Evolutionary conservation across 768 basidiomycete genomes (phyloP).

Genomic region (Flagelloscypha sp.): DNA sequence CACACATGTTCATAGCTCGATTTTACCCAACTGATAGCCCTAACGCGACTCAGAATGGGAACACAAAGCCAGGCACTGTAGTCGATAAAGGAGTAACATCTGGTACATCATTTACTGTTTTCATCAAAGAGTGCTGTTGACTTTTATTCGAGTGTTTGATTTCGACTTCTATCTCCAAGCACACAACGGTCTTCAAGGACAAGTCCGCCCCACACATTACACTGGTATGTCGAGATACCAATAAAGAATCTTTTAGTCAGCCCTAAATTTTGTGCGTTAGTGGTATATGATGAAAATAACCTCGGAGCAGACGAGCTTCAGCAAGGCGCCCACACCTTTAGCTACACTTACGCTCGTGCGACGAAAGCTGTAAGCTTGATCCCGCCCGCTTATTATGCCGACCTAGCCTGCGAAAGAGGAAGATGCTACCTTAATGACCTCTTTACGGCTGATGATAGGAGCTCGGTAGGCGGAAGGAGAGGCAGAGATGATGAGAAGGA

Average conservation of each 20-base stretch:
- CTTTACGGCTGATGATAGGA: conserved; percentile 52
- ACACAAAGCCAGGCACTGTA: conserved; percentile 73
- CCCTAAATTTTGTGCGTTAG: no score
- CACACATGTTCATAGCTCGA: conserved; percentile 42
- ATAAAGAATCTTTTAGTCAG: no score
- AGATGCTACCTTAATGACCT: conserved; percentile 71
- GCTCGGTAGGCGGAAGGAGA: no score
- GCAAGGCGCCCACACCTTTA: conserved; percentile 56
- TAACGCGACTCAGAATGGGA: conserved; percentile 57
- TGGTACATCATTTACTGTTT: conserved; percentile 16
- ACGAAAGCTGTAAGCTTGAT: conserved; percentile 79
- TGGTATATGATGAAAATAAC: conserved; percentile 69
- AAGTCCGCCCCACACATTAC: conserved; percentile 70
- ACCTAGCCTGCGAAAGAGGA: conserved; percentile 76
- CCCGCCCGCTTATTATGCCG: conserved; percentile 75
- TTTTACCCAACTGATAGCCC: conserved; percentile 48
- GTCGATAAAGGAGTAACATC: conserved; percentile 78
- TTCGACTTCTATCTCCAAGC: conserved; percentile 68
- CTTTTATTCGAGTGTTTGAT: conserved; percentile 36
- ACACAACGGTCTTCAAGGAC: conserved; percentile 66
- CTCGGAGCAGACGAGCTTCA: conserved; percentile 69
- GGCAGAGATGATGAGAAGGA: no score
- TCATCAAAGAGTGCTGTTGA: not conserved
- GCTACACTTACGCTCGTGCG: conserved; percentile 74
- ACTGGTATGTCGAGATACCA: no score